Evolutionary conservation across 225 moss, liverwort and hornwort genomes (phyloP), one percentile per base, ranked within the genome.

Genomic region (Takakia lepidozioides): DNA sequence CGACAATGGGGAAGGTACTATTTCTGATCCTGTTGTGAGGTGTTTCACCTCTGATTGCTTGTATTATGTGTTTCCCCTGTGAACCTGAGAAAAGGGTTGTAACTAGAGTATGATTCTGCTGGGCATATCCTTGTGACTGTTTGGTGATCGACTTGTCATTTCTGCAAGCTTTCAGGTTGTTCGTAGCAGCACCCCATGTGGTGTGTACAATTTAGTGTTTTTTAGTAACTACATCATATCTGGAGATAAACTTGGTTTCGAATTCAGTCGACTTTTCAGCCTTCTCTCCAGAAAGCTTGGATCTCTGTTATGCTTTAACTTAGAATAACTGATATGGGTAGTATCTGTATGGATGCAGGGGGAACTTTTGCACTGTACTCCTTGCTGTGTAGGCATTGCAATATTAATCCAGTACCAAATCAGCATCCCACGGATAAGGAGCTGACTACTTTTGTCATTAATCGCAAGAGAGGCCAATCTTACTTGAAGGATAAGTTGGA

Each of bases 311-410:
- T 16, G 41, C 15, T 27, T 55, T 8, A 29, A 17, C 39, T 39
- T 42, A 10, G 56, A 18, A 38, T 54, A 15, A 45, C 21, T 32
- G 44, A 8, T 26, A 17, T 1, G 3, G 4, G 10, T 9, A 13
- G 14, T 32, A 19, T 17, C n/a, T 54, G 47, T 56, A 47, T 64
- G 58, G 24, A 10, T 67, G 72, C 82, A 95, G 93, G 95, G 10
- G 95, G 95, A 1, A 87, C 95, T 22, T 95, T 90, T 71, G 95
- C 95, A 47, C 59, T 95, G 15, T 95, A 95, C 51, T 86, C 95
- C 19, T 65, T 90, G 19, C 52, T 95, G 22, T 95, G 90, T 59
- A 76, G 95, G 35, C 64, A 90, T 50, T 84, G 82, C 35, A 86
- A 75, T 19, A 84, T 90, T 52, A 87, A 84, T 45, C 82, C 77